These are phyloP conservation scores for Bimuria novae-zelandiae DNA, from an alignment of 2,329 filamentous ascomycete genomes.

Conservation along the genomic window DNA sequence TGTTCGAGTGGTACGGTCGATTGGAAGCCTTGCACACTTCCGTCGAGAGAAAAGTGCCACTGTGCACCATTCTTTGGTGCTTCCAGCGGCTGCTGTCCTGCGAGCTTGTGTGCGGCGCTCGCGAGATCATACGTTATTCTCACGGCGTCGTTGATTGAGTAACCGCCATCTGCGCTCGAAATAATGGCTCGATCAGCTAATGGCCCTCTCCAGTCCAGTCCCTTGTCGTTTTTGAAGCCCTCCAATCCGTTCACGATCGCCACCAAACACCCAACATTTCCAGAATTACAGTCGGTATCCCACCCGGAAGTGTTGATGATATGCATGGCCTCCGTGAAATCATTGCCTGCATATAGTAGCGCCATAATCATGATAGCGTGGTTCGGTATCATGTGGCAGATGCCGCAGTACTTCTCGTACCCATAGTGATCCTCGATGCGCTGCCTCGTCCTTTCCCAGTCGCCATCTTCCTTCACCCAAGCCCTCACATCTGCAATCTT, in stretches of 20 bases:
- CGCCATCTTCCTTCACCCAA: conserved; percentile 32
- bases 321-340: conserved; percentile 13
- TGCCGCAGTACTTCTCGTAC: conserved; percentile 13
- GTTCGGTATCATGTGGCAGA: conserved; percentile 15
- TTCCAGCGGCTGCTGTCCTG: conserved; percentile 17
- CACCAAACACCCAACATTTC: conserved; percentile 45
- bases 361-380: conserved; percentile 15
- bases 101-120: conserved; percentile 33
- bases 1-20: not conserved
- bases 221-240: conserved; percentile 26
- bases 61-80: conserved; percentile 43
- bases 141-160: conserved; percentile 45
- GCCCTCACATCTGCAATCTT: conserved; percentile 37
- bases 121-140: conserved; percentile 39
- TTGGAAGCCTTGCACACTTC: conserved; percentile 40
- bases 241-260: conserved; percentile 43
- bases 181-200: conserved; percentile 44
- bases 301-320: conserved; percentile 27
- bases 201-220: conserved; percentile 43
- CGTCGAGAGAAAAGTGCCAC: conserved; percentile 45
- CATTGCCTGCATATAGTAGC: conserved; percentile 8
- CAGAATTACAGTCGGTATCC: conserved; percentile 49
- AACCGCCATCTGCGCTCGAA: conserved; percentile 45
- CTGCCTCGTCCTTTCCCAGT: conserved; percentile 43
- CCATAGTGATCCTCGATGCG: conserved; percentile 33